Evolutionary conservation across 2,329 filamentous ascomycete species (phyloP).

Genomic region (Sarocladium strictum): DNA sequence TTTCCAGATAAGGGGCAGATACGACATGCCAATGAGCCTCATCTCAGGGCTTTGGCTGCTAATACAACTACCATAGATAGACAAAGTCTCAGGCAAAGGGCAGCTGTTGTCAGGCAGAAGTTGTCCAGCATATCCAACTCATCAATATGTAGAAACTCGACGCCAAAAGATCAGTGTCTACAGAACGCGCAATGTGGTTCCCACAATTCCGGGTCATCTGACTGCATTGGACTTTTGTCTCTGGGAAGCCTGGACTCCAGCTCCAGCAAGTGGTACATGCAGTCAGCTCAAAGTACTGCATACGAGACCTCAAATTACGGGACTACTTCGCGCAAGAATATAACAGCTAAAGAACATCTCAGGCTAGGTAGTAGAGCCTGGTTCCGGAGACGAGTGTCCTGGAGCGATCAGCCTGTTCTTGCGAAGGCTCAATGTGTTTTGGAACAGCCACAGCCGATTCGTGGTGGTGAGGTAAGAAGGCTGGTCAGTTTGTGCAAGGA

Average conservation of each 20-base stretch:
- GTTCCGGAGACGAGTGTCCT: not conserved
- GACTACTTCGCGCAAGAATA: not conserved
- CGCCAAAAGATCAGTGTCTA: not conserved
- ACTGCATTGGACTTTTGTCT: not conserved
- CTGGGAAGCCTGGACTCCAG: not conserved
- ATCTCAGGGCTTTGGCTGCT: not conserved
- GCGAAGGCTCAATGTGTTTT: conserved; percentile 1
- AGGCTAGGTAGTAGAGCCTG: not conserved
- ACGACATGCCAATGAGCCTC: not conserved
- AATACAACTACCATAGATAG: not conserved
- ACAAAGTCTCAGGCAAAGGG: not conserved
- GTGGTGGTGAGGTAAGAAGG: conserved; percentile 5
- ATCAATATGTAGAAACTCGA: not conserved
- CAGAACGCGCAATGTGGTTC: not conserved
- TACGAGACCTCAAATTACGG: not conserved
- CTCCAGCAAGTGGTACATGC: not conserved
- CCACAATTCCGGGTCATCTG: not conserved
- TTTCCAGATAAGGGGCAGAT: not conserved
- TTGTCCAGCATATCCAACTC: not conserved
- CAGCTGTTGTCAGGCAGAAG: not conserved
- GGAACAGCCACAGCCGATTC: conserved; percentile 8
- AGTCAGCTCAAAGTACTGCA: not conserved
- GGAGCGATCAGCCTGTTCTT: not conserved
- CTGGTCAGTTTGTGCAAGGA: conserved; percentile 16
- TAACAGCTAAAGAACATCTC: not conserved